These are phyloP conservation scores for Boletus reticulatus DNA, from an alignment of 768 basidiomycete species.

Conservation along the genomic window DNA sequence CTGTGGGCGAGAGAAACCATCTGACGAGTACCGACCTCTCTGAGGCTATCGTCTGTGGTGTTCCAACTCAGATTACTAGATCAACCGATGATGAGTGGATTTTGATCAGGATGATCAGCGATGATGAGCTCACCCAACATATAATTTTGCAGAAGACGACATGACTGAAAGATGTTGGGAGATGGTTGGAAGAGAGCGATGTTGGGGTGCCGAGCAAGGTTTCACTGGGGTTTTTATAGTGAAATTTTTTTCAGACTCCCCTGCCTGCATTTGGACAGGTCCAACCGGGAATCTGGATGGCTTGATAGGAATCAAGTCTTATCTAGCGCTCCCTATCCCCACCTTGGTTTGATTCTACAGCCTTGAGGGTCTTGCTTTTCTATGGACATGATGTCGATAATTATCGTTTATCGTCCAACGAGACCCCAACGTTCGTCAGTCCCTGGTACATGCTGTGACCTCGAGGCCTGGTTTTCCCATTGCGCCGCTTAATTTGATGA, in stretches of 20 bases:
- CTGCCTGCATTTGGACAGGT: conserved; percentile 26
- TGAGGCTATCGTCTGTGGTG: conserved; percentile 29
- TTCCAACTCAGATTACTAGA: conserved; percentile 34
- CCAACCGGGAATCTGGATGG: conserved; percentile 11
- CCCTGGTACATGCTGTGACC: conserved; percentile 5
- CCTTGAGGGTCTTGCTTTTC: not conserved
- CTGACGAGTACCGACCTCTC: conserved; percentile 19
- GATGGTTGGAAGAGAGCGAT: conserved; percentile 13
- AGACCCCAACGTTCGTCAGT: not conserved
- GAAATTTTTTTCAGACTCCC: conserved; percentile 32
- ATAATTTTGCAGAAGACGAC: conserved; percentile 29
- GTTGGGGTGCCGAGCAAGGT: conserved; percentile 15
- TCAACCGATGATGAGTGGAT: not conserved
- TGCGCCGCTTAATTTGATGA: conserved; percentile 1
- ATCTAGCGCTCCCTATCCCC: conserved; percentile 7
- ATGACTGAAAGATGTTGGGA: conserved; percentile 16
- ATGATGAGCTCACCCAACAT: conserved; percentile 29
- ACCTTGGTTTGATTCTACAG: not conserved
- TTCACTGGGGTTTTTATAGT: conserved; percentile 28
- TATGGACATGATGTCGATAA: too few relatives aligned
- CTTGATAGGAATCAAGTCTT: conserved; percentile 4
- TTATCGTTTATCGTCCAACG: not conserved
- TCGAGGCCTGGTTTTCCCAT: conserved; percentile 8
- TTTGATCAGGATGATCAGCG: not conserved
- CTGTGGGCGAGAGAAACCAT: not conserved